Percentiles rank a stretch among this genome's conserved stretches.
Conservation (phyloP, 768 basidiomycete species). For the Mycena rosella region DNA sequence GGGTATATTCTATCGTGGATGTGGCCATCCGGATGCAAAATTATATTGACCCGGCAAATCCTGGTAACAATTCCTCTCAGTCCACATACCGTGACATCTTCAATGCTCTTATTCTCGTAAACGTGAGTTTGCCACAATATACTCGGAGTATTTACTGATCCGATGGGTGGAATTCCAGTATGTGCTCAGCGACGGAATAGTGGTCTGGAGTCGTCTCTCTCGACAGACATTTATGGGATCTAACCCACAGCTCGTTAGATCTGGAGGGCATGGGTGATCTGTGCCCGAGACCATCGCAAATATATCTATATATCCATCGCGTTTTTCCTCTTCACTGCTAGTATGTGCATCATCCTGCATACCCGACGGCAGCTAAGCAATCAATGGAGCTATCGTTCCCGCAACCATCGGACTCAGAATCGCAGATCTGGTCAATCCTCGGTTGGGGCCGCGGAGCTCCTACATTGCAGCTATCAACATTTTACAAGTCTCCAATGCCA, state of each 20-base stretch:
- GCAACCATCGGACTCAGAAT: not conserved
- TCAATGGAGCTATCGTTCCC: not conserved
- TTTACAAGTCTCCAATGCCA: not conserved
- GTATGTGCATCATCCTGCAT: slow-evolving; percentile 1
- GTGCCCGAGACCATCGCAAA: slow-evolving; percentile 1
- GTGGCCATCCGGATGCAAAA: not conserved
- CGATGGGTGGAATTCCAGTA: not conserved
- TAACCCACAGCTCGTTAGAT: too few relatives aligned
- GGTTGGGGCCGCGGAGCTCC: not conserved
- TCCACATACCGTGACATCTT: slow-evolving; percentile 5
- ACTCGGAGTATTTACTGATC: too few relatives aligned
- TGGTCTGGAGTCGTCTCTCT: too few relatives aligned
- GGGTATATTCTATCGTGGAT: slow-evolving; percentile 7
- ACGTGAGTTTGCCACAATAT: slow-evolving; percentile 15
- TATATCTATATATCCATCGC: slow-evolving; percentile 8
- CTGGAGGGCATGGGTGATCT: slow-evolving; percentile 34
- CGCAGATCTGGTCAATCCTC: not conserved
- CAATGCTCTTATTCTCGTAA: slow-evolving; percentile 21
- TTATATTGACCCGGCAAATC: not conserved
- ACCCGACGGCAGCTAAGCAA: not conserved
- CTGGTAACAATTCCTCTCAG: too few relatives aligned
- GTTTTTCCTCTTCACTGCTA: slow-evolving; percentile 18
- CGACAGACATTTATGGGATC: too few relatives aligned
- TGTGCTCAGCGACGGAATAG: slow-evolving; percentile 18
- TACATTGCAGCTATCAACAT: not conserved